Conservation (phyloP, 331 rosid genomes). For the Acacia concinna region DNA sequence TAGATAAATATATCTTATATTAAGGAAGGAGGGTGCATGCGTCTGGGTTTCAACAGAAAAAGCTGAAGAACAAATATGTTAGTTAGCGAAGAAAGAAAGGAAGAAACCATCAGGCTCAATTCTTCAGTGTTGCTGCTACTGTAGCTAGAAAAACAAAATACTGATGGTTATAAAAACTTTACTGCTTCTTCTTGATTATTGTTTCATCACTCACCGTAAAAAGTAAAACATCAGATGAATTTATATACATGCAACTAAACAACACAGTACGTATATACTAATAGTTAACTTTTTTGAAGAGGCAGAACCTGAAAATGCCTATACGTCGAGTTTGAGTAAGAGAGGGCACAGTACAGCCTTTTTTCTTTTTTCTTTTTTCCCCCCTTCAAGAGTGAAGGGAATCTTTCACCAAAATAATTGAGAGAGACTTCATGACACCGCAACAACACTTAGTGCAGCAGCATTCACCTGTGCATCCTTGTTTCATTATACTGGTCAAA, state of each 20-base stretch:
- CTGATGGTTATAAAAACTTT: slow-evolving; percentile 4
- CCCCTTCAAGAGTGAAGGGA: slow-evolving; percentile 31
- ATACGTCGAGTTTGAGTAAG: background rate
- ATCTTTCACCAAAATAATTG: slow-evolving; percentile 52
- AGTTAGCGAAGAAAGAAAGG: background rate
- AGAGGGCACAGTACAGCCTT: slow-evolving; percentile 27
- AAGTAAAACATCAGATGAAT: background rate
- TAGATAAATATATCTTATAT: too few relatives aligned
- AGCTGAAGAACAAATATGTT: background rate
- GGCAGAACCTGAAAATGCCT: background rate
- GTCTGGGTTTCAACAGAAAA: background rate
- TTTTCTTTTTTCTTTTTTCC: too few relatives aligned
- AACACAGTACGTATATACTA: background rate
- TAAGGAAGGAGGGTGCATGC: background rate
- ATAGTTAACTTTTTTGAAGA: slow-evolving; percentile 25
- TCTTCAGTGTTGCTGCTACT: background rate
- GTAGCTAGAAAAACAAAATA: background rate
- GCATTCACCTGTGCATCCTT: slow-evolving; percentile 20
- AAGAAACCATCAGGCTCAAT: background rate
- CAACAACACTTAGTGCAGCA: slow-evolving; percentile 3
- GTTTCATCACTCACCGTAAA: background rate
- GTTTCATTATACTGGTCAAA: slow-evolving; percentile 36
- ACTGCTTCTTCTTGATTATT: background rate
- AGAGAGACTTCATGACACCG: slow-evolving; percentile 20
- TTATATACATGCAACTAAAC: background rate